Conservation (phyloP, 805 yeast species). For the Ogataea ganodermae region DNA sequence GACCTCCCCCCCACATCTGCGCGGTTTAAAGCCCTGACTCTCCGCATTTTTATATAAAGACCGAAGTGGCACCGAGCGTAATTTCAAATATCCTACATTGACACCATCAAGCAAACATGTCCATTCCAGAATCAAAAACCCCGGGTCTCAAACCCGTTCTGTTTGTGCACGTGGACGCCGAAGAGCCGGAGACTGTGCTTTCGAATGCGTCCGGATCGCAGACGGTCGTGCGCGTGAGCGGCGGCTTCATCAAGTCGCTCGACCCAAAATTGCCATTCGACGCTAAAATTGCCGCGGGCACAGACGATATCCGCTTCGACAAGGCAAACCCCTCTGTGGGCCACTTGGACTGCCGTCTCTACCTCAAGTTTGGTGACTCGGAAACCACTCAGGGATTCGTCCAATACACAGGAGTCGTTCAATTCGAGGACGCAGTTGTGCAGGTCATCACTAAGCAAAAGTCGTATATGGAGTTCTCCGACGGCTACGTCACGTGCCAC, state of each 20-base stretch:
- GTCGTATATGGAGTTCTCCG: conserved; percentile 41
- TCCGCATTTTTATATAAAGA: conserved; percentile 2
- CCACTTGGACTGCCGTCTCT: conserved; percentile 50
- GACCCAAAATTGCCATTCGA: conserved; percentile 43
- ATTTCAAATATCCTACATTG: neutral
- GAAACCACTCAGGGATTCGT: conserved; percentile 43
- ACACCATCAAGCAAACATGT: neutral
- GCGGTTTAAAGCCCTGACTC: conserved; percentile 1
- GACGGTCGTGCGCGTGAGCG: conserved; percentile 34
- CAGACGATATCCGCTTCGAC: conserved; percentile 48
- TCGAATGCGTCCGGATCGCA: conserved; percentile 30
- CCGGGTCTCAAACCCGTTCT: conserved; percentile 40
- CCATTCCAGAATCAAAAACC: conserved; percentile 21
- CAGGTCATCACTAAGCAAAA: conserved; percentile 39
- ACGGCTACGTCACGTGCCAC: conserved; percentile 50
- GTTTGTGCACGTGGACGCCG: conserved; percentile 38
- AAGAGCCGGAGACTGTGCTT: conserved; percentile 35
- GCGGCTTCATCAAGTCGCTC: conserved; percentile 41
- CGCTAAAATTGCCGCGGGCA: conserved; percentile 40
- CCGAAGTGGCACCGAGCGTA: neutral
- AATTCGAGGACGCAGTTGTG: conserved; percentile 37
- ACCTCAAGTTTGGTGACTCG: conserved; percentile 36
- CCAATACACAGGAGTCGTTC: conserved; percentile 51
- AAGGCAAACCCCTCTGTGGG: conserved; percentile 31
- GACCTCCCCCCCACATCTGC: neutral